These are phyloP conservation scores for Pleurotus sapidus DNA, from an alignment of 768 basidiomycete species.

Conservation along the genomic window DNA sequence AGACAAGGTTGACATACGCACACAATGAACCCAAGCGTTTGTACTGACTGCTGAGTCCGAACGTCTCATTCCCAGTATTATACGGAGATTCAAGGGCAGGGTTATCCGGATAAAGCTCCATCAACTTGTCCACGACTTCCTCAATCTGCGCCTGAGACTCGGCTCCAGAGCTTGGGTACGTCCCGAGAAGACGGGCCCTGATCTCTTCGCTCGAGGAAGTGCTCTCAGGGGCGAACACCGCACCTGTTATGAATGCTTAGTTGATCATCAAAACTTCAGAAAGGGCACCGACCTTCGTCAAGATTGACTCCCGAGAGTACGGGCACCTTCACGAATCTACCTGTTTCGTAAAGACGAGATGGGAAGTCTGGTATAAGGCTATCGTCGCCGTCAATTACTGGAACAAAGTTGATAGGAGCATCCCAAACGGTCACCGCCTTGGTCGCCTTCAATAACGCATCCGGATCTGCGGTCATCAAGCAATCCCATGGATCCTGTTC, in stretches of 20 bases:
- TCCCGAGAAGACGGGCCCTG: slow-evolving; percentile 19
- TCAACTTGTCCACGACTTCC: slow-evolving; percentile 20
- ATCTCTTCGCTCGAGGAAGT: slow-evolving; percentile 23
- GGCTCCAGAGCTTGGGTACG: slow-evolving; percentile 22
- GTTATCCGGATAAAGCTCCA: slow-evolving; percentile 38
- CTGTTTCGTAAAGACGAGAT: slow-evolving; percentile 25
- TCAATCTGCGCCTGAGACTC: slow-evolving; percentile 14
- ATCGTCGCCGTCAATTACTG: slow-evolving; percentile 37
- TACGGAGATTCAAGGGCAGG: slow-evolving; percentile 43
- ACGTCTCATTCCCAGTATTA: slow-evolving; percentile 42
- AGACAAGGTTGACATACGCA: background rate
- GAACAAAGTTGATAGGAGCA: slow-evolving; percentile 20
- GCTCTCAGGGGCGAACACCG: slow-evolving; percentile 25
- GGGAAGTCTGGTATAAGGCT: slow-evolving; percentile 37
- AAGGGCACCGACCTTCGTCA: slow-evolving; percentile 37
- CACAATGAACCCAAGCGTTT: slow-evolving; percentile 26
- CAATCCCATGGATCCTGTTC: background rate
- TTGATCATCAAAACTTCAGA: background rate
- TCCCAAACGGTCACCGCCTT: background rate
- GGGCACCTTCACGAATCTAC: slow-evolving; percentile 30
- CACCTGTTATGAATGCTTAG: slow-evolving; percentile 19
- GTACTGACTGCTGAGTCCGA: slow-evolving; percentile 29
- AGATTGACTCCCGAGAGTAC: slow-evolving; percentile 42
- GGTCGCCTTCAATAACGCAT: background rate
- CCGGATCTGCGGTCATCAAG: background rate